phyloP scores from a whole-genome alignment of 2,329 filamentous ascomycete genomes.

The Alternaria novae-zelandiae region DNA sequence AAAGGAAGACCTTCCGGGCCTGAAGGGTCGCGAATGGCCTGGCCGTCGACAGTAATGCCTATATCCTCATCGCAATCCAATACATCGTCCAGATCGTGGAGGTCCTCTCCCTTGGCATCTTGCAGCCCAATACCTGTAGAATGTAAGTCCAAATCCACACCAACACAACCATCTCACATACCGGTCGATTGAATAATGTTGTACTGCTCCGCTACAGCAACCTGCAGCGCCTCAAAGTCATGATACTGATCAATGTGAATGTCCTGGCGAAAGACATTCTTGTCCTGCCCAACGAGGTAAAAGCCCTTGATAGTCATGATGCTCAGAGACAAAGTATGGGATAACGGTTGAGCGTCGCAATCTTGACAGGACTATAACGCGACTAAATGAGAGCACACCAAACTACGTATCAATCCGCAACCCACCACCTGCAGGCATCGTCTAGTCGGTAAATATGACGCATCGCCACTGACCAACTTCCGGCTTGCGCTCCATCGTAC shows the following conservation, averaged over 20 bases:
- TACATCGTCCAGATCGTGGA: slow-evolving; percentile 17
- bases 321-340: neutral
- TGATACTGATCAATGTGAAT: slow-evolving; percentile 23
- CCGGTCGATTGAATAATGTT: slow-evolving; percentile 18
- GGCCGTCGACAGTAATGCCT: slow-evolving; percentile 17
- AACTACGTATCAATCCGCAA: slow-evolving; percentile 1
- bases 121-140: slow-evolving; percentile 14
- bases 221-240: slow-evolving; percentile 20
- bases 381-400: neutral
- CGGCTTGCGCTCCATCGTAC: neutral
- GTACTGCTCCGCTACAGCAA: slow-evolving; percentile 21
- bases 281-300: slow-evolving; percentile 20
- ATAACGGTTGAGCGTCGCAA: neutral
- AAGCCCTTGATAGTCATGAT: slow-evolving; percentile 24
- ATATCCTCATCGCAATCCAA: slow-evolving; percentile 20
- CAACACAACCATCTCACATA: neutral
- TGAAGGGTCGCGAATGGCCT: slow-evolving; percentile 13
- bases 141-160: neutral
- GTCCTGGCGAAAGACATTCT: slow-evolving; percentile 19
- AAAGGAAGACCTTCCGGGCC: slow-evolving; percentile 18
- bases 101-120: slow-evolving; percentile 13
- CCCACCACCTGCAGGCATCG: neutral
- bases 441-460: neutral
- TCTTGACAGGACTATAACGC: neutral
- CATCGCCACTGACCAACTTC: slow-evolving; percentile 2